Conservation (phyloP, 148 eudicot species). For the Chenopodium berlandieri region DNA sequence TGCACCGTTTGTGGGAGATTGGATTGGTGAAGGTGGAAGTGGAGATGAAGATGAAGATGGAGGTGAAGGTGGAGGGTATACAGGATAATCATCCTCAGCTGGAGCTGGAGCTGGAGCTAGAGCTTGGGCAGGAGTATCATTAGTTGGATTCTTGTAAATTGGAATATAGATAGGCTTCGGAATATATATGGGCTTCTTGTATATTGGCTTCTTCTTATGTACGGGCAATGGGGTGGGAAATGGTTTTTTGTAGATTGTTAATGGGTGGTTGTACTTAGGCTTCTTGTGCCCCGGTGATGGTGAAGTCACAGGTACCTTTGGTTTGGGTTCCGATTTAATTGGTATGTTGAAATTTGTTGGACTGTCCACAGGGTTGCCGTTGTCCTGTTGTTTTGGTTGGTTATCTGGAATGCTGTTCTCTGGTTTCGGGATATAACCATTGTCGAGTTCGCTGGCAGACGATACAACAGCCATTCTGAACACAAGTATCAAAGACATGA, state of each 20-base stretch:
- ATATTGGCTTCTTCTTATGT: constrained; percentile 17
- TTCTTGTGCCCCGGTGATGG: constrained; percentile 5
- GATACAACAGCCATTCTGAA: neutral
- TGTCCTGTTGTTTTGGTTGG: neutral
- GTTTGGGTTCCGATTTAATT: neutral
- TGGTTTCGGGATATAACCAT: neutral
- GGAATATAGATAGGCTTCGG: constrained; percentile 6
- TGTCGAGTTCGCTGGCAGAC: constrained; percentile 11
- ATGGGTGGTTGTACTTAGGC: constrained; percentile 12
- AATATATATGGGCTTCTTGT: constrained; percentile 10
- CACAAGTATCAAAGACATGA: constrained; percentile 5
- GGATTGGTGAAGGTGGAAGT: neutral
- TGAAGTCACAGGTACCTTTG: neutral
- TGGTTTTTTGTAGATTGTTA: neutral
- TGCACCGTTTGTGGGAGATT: neutral
- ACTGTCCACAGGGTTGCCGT: neutral
- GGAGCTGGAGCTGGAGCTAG: neutral
- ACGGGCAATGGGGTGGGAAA: constrained; percentile 3
- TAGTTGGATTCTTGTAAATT: neutral
- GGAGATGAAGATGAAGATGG: neutral
- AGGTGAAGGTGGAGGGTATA: neutral
- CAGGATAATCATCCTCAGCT: too few species aligned
- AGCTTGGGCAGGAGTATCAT: neutral
- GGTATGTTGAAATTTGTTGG: constrained; percentile 6
- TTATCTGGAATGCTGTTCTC: neutral